Evolutionary conservation across 2,329 filamentous ascomycete genomes (phyloP), one percentile per base, ranked within the genome.

Genomic region (Xylaria arbuscula): DNA sequence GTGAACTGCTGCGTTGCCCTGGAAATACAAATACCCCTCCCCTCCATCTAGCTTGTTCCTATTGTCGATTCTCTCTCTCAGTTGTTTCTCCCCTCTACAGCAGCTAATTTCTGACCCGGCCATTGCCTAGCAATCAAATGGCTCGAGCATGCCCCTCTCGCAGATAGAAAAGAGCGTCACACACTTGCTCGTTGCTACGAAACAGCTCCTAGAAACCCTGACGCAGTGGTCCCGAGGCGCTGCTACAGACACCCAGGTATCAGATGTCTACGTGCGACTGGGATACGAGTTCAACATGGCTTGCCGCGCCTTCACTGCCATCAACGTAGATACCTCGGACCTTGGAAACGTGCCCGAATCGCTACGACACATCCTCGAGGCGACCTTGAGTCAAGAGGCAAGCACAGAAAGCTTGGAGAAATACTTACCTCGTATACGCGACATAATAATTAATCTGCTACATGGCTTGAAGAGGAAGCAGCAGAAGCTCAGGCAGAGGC

Each of bases 201-300:
- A 99, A 80, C 94, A 98, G 81, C 90, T 99, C 2, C 90, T 99
- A 70, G 96, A 99, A 83, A 99, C 95, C 6, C 86, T 99, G 70
- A 99, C 96, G 55, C 92, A 97, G 85, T 99, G 96, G 96, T 99
- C 96, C 68, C 93, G 95, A 66, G 92, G 93, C 70, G 90, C 92
- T 76, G 94, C 96, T 63, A 94, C 93, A 71, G 96, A 99, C 81
- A 92, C 91, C 70, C 93, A 98, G 79, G 96, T 99, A 68, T 98
- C 96, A 13, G 96, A 99, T 80, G 96, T 99, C 75, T 99, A 99
- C 79, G 96, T 99, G 69, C 92, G 96, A 69, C 84, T 99, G 70
- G 96, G 96, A 55, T 99, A 99, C 82, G 96, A 99, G 81, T 99
- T 99, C 86, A 99, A 99, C 82, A 96, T 99, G 84, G 96, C 96